Evolutionary conservation across 176 grass and related monocot species (phyloP).

Genomic region (Paspalum vaginatum): DNA sequence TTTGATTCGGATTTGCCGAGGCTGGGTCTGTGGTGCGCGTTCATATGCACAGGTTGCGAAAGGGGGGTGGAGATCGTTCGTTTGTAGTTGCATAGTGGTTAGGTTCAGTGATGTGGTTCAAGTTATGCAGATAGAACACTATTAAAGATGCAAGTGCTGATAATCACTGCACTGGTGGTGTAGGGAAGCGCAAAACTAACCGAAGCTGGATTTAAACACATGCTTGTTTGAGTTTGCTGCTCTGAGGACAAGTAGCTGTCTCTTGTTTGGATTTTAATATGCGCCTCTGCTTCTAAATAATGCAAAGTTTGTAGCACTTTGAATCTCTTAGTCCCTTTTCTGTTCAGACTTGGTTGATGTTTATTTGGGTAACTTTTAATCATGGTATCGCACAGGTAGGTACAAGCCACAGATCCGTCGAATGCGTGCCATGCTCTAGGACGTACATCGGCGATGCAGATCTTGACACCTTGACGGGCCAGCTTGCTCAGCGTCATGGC

Average conservation of each 20-base stretch:
- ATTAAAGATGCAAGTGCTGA: neutral
- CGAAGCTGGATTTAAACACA: neutral
- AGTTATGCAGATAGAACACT: neutral
- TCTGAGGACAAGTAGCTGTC: neutral
- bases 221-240: neutral
- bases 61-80: neutral
- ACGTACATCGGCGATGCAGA: slow-evolving; percentile 40
- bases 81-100: neutral
- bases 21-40: neutral
- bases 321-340: neutral
- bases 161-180: neutral
- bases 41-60: neutral
- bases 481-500: slow-evolving; percentile 27
- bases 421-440: slow-evolving; percentile 54
- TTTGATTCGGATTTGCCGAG: neutral
- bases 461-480: neutral
- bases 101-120: neutral
- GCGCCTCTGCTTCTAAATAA: neutral
- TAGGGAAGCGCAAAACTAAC: neutral
- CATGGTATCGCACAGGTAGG: slow-evolving; percentile 27
- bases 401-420: slow-evolving; percentile 7
- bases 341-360: neutral
- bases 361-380: neutral
- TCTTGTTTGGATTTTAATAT: neutral
- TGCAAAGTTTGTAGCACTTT: neutral